Conservation (phyloP, 2,329 filamentous ascomycete species). For the Emmonsia crescens region DNA sequence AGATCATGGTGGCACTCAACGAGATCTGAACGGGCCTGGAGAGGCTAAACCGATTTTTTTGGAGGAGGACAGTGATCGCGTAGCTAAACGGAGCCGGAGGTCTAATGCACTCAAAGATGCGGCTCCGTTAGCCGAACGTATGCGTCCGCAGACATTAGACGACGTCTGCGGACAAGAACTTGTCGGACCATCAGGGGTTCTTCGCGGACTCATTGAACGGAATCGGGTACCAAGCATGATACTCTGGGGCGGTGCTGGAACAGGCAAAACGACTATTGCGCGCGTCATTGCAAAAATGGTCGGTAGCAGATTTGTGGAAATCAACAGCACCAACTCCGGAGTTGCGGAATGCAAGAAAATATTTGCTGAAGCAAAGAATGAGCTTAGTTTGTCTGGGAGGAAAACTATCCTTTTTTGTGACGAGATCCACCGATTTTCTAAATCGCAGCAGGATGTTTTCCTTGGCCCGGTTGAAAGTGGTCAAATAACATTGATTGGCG, state of each 20-base stretch:
- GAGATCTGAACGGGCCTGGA: neutral
- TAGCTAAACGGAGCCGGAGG: conserved; percentile 54
- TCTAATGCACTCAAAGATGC: conserved; percentile 50
- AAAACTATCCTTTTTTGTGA: conserved; percentile 97
- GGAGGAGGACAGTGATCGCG: neutral
- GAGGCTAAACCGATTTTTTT: neutral
- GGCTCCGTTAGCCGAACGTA: conserved; percentile 83
- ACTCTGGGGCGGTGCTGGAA: conserved; percentile 53
- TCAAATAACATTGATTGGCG: conserved; percentile 81
- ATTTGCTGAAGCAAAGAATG: conserved; percentile 72
- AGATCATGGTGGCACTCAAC: conserved; percentile 13
- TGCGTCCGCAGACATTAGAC: conserved; percentile 75
- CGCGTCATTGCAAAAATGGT: conserved; percentile 76
- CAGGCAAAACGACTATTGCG: conserved; percentile 60
- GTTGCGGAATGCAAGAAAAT: conserved; percentile 88
- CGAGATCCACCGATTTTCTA: conserved; percentile 87
- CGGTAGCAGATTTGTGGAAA: conserved; percentile 81
- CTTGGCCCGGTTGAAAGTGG: conserved; percentile 85
- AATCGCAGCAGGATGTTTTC: conserved; percentile 90
- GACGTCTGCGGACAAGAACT: conserved; percentile 87
- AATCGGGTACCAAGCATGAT: conserved; percentile 90
- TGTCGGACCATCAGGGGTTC: conserved; percentile 70
- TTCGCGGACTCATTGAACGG: conserved; percentile 75
- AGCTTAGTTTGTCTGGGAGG: conserved; percentile 67
- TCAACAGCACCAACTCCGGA: conserved; percentile 83